Conservation (phyloP, 768 basidiomycete species). For the Collybia nuda region DNA sequence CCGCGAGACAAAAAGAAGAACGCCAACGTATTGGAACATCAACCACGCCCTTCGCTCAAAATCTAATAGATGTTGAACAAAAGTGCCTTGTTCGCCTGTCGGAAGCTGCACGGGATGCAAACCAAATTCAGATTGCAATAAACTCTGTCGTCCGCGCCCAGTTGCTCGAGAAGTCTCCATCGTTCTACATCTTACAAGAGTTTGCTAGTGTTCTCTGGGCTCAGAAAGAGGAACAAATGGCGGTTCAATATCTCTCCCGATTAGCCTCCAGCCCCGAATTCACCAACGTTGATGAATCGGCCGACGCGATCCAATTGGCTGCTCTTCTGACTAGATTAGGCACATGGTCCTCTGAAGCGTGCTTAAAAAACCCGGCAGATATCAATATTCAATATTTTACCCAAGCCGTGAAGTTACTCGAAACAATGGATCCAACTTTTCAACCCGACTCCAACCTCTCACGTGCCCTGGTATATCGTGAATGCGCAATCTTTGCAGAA, state of each 20-base stretch:
- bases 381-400: slow-evolving; percentile 74
- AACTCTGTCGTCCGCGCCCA: slow-evolving; percentile 84
- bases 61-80: slow-evolving; percentile 62
- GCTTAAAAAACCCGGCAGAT: slow-evolving; percentile 71
- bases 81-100: slow-evolving; percentile 71
- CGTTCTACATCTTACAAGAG: slow-evolving; percentile 66
- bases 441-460: slow-evolving; percentile 20
- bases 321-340: slow-evolving; percentile 68
- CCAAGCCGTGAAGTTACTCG: slow-evolving; percentile 44
- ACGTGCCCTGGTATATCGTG: slow-evolving; percentile 65
- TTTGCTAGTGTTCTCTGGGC: slow-evolving; percentile 90
- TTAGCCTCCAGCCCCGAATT: slow-evolving; percentile 12
- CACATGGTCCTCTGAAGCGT: slow-evolving; percentile 87
- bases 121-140: slow-evolving; percentile 77
- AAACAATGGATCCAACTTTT: slow-evolving; percentile 15
- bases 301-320: slow-evolving; percentile 29
- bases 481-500: slow-evolving; percentile 90
- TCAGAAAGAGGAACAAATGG: slow-evolving; percentile 80
- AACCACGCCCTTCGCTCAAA: slow-evolving; percentile 47
- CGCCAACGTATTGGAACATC: slow-evolving; percentile 76
- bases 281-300: slow-evolving; percentile 17
- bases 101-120: slow-evolving; percentile 63
- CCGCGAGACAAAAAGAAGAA: slow-evolving; percentile 66
- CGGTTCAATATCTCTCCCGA: slow-evolving; percentile 69
- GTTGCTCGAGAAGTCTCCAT: slow-evolving; percentile 44